phyloP scores from a whole-genome alignment of 768 basidiomycete species.

The Mrakia blollopis region DNA sequence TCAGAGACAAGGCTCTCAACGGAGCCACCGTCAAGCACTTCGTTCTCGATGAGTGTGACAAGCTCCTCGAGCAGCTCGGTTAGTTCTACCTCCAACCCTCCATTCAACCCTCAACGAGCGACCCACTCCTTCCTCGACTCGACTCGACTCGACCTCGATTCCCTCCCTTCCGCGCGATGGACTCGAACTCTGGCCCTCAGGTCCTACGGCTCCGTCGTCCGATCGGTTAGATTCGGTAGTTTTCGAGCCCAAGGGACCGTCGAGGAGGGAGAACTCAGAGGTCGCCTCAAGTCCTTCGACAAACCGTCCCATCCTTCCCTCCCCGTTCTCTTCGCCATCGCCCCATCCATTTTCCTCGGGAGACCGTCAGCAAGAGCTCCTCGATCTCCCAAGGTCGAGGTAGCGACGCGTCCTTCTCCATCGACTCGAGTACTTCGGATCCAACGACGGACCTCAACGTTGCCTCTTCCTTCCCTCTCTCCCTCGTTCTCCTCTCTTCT shows the following conservation, averaged over 20 bases:
- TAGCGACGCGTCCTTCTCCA: constrained; percentile 15
- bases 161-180: neutral
- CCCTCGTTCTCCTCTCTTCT: neutral
- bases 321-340: neutral
- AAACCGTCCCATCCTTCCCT: neutral
- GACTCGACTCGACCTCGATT: neutral
- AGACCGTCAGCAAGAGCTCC: constrained; percentile 24
- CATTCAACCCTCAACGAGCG: neutral
- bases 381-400: constrained; percentile 6
- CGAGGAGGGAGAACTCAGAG: neutral
- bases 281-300: neutral
- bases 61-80: constrained; percentile 99
- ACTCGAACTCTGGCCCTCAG: neutral
- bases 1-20: constrained; percentile 90
- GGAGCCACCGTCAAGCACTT: constrained; percentile 94
- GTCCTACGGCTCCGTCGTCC: constrained; percentile 3
- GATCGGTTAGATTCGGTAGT: neutral
- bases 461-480: neutral
- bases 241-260: constrained; percentile 1
- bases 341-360: neutral
- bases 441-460: constrained; percentile 9
- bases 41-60: constrained; percentile 99
- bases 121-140: neutral
- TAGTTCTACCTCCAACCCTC: constrained; percentile 55
- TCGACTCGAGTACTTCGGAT: neutral